phyloP scores from a whole-genome alignment of 1,284 basidiomycete genomes.

The Quambalaria eucalypti region DNA sequence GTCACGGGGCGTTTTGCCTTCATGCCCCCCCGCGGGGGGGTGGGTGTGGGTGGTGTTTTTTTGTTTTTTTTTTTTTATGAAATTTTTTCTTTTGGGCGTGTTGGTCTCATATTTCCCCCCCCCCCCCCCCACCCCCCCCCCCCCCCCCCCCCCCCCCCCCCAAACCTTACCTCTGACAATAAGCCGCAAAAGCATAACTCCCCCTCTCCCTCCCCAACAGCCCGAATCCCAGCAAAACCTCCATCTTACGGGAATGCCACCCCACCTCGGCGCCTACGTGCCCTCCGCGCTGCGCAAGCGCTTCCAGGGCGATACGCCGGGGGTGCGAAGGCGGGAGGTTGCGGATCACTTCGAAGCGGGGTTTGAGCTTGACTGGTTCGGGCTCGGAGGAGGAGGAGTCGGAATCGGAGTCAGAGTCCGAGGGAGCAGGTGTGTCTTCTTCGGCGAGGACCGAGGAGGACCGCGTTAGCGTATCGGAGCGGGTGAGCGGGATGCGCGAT shows the following conservation, averaged over 20 bases:
- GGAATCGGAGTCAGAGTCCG: too few relatives aligned
- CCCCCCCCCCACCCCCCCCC: too few relatives aligned
- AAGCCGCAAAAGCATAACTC: slow-evolving; percentile 57
- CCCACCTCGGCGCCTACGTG: slow-evolving; percentile 81
- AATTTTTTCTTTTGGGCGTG: too few relatives aligned
- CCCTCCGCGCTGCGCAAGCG: slow-evolving; percentile 70
- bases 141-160: too few relatives aligned
- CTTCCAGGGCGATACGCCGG: slow-evolving; percentile 60
- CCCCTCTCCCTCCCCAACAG: slow-evolving; percentile 86
- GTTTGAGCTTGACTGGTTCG: slow-evolving; percentile 11
- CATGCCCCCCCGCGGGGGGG: too few relatives aligned
- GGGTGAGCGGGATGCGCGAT: not conserved
- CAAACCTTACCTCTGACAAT: too few relatives aligned
- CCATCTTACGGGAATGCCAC: slow-evolving; percentile 96
- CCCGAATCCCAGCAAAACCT: slow-evolving; percentile 80
- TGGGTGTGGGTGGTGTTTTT: too few relatives aligned
- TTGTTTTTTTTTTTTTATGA: too few relatives aligned
- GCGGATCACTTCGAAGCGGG: slow-evolving; percentile 49
- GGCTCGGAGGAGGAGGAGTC: slow-evolving; percentile 10
- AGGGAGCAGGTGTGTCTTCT: not conserved
- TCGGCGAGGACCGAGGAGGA: not conserved
- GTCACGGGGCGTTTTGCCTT: too few relatives aligned
- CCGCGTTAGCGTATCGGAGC: not conserved
- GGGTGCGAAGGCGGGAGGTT: slow-evolving; percentile 60
- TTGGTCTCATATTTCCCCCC: too few relatives aligned